These are phyloP conservation scores for Eruca vesicaria DNA, from an alignment of 441 rosid genomes.

Conservation along the genomic window DNA sequence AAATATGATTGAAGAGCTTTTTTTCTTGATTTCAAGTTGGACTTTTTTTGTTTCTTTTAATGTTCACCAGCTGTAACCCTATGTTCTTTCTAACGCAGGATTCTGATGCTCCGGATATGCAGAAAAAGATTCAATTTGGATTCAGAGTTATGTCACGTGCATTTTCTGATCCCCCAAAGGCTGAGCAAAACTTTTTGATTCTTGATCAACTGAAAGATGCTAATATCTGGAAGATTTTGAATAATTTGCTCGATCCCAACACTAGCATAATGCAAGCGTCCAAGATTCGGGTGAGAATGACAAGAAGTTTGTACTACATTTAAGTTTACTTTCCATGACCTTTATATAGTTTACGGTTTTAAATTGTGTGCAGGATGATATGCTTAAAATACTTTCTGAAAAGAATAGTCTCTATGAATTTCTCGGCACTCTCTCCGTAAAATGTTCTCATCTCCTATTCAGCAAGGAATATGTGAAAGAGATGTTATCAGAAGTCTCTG, in stretches of 20 bases:
- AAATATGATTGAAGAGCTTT: slow-evolving; percentile 10
- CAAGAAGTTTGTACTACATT: slow-evolving; percentile 1
- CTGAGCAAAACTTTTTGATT: slow-evolving; percentile 87
- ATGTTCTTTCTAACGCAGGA: slow-evolving; percentile 52
- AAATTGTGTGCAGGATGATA: slow-evolving; percentile 72
- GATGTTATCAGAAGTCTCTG: slow-evolving; percentile 64
- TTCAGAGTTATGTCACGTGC: slow-evolving; percentile 91
- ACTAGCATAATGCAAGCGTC: slow-evolving; percentile 66
- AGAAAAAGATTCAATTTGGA: slow-evolving; percentile 73
- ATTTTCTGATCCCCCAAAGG: slow-evolving; percentile 78
- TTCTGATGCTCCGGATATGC: slow-evolving; percentile 80
- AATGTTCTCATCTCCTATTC: slow-evolving; percentile 89
- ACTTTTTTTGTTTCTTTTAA: slow-evolving; percentile 11
- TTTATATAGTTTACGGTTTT: slow-evolving; percentile 16
- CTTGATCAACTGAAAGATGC: slow-evolving; percentile 97
- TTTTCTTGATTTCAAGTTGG: not conserved
- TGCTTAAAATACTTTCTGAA: slow-evolving; percentile 91
- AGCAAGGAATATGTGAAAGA: slow-evolving; percentile 93
- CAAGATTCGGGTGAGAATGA: slow-evolving; percentile 64
- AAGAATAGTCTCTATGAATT: slow-evolving; percentile 88
- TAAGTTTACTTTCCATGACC: not conserved
- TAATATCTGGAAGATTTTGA: slow-evolving; percentile 90
- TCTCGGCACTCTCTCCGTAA: slow-evolving; percentile 74
- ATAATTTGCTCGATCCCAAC: slow-evolving; percentile 71
- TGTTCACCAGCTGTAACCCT: not conserved